phyloP scores from a whole-genome alignment of 768 basidiomycete species.

The Peribolospora baueri region DNA sequence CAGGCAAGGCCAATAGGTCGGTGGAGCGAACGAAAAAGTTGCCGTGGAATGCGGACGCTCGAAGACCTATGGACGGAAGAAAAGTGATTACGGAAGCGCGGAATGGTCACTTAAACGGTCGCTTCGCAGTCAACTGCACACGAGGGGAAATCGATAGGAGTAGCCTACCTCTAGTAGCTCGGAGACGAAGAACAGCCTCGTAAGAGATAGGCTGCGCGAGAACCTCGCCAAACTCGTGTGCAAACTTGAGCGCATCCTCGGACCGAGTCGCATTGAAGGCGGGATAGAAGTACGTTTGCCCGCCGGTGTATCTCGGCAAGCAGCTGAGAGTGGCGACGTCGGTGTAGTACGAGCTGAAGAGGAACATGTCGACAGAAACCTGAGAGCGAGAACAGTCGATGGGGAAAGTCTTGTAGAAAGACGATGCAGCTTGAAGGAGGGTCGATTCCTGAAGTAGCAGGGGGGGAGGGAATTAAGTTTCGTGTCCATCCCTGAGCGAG shows the following conservation, averaged over 20 bases:
- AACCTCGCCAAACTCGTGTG: constrained; percentile 85
- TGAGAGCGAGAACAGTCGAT: constrained; percentile 95
- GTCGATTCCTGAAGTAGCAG: constrained; percentile 44
- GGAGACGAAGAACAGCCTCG: constrained; percentile 92
- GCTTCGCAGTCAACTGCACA: background rate
- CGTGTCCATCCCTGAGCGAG: background rate
- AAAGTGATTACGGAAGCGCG: background rate
- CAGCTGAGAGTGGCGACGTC: constrained; percentile 83
- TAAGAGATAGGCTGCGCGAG: constrained; percentile 82
- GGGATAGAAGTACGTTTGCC: constrained; percentile 94
- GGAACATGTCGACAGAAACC: constrained; percentile 97
- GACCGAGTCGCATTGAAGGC: constrained; percentile 84
- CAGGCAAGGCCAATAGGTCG: constrained; percentile 81
- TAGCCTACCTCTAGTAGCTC: constrained; percentile 63
- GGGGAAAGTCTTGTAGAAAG: constrained; percentile 95
- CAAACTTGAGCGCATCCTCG: constrained; percentile 95
- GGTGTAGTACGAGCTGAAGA: constrained; percentile 78
- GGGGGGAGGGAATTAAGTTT: background rate
- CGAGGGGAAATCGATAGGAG: background rate
- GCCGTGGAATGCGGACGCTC: constrained; percentile 94
- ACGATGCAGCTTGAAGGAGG: constrained; percentile 70
- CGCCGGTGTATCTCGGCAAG: constrained; percentile 88
- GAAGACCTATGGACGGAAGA: constrained; percentile 33
- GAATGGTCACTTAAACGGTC: background rate
- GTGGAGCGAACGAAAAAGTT: constrained; percentile 98